Conservation (phyloP, 1,284 basidiomycete species). For the Cryptococcus hybrid region DNA sequence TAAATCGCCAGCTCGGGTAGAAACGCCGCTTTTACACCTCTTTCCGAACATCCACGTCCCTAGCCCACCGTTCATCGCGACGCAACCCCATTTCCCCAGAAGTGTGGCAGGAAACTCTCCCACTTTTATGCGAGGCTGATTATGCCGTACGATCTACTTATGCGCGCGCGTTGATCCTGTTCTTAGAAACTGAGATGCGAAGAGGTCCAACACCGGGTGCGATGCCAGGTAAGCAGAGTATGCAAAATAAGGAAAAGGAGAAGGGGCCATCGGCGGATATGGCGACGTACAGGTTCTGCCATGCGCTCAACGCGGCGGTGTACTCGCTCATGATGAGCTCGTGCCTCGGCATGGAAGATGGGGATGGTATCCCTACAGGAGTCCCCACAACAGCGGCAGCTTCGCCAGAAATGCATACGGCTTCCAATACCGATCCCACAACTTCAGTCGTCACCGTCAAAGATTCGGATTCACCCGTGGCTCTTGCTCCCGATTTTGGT, state of each 20-base stretch:
- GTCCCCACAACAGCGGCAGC: too few relatives aligned
- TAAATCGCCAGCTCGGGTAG: conserved; percentile 33
- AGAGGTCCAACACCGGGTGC: conserved; percentile 7
- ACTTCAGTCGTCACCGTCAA: neutral
- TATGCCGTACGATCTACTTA: conserved; percentile 74
- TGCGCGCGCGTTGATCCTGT: conserved; percentile 66
- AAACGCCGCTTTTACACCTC: conserved; percentile 17
- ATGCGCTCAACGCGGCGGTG: conserved; percentile 71
- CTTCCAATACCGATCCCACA: neutral
- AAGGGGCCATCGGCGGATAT: conserved; percentile 22
- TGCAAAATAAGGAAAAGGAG: conserved; percentile 5
- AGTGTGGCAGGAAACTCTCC: conserved; percentile 84
- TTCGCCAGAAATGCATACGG: neutral
- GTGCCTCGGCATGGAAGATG: conserved; percentile 55
- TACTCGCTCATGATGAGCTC: conserved; percentile 73
- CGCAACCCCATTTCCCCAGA: conserved; percentile 74
- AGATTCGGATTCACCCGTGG: neutral
- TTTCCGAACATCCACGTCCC: conserved; percentile 14
- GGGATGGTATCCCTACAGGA: neutral
- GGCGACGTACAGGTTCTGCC: conserved; percentile 60
- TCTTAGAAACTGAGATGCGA: conserved; percentile 71
- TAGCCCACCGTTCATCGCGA: conserved; percentile 39
- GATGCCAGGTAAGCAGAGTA: too few relatives aligned
- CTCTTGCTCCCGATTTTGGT: neutral
- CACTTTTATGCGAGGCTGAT: conserved; percentile 72